phyloP scores from a whole-genome alignment of 176 grass and related monocot genomes.

The Poa pratensis region DNA sequence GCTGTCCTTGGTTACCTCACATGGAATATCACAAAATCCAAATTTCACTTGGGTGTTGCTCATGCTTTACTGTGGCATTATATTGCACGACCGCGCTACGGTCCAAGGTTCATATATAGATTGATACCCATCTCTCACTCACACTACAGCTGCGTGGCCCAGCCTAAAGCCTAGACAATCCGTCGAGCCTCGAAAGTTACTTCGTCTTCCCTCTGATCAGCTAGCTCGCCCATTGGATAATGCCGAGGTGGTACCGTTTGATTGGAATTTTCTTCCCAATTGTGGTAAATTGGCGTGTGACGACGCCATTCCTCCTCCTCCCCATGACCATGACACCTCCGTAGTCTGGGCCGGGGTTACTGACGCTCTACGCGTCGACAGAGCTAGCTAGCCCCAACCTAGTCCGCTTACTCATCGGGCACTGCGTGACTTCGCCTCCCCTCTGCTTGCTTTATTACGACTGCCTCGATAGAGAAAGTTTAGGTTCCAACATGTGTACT shows the following conservation, averaged over 20 bases:
- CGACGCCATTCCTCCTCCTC: conserved; percentile 16
- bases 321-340: conserved; percentile 16
- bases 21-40: conserved; percentile 25
- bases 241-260: conserved; percentile 28
- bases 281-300: conserved; percentile 34
- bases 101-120: conserved; percentile 8
- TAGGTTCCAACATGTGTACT: conserved; percentile 33
- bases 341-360: conserved; percentile 37
- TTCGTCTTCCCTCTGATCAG: conserved; percentile 6
- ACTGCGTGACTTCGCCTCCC: conserved; percentile 1
- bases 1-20: conserved; percentile 6
- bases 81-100: neutral
- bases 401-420: conserved; percentile 14
- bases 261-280: conserved; percentile 40
- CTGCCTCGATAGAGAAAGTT: conserved; percentile 43
- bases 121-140: conserved; percentile 26
- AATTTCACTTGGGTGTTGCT: neutral
- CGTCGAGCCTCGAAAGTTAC: conserved; percentile 36
- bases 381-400: conserved; percentile 39
- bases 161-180: conserved; percentile 31
- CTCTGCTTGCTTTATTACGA: conserved; percentile 10
- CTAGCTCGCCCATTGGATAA: conserved; percentile 36
- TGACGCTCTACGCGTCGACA: conserved; percentile 13
- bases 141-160: conserved; percentile 35
- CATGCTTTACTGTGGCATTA: conserved; percentile 23